Evolutionary conservation across 1,139 yeast genomes (phyloP), one percentile per base, ranked within the genome.

Genomic region (Pichia terricola): DNA sequence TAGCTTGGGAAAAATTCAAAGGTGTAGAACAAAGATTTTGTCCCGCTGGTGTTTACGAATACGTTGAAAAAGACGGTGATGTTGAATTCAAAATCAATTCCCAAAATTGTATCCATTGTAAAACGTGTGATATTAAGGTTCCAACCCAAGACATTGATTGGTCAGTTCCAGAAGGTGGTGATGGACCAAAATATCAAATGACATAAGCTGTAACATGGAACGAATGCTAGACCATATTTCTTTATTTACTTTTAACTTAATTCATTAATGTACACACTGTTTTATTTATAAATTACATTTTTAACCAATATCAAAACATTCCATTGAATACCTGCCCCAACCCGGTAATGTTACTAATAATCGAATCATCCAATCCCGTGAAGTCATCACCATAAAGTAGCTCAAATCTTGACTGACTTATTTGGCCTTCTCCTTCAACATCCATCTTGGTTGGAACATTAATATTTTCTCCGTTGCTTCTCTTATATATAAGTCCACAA

Each of bases 91-190:
- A 87, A 62, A 89, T 91, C 63, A 91, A 91, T 65, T 76, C 95
- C 26, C 98, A 91, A 64, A 91, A 91, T 65, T 91, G 98, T 68
- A 88, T 91, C 53, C 98, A 91, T 64, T 91, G 98, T 68, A 91
- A 91, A 66, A 89, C 97, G 1, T 91, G 98, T 69, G 98, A 91
- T 65, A 91, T 91, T 62, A 91, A 91, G 65, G 94, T 83, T 16
- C 98, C 98, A 8, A 72, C 87, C 0, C 96, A 89, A 65, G 96
- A 89, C 60, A 91, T 91, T 51, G 74, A 77, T 59, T 91, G 98
- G 98, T 75, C 80, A 7, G 95, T 87, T 16, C 98, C 98, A 4
- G 97, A 91, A 67, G 97, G 98, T 50, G 96, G 97, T 35, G 97
- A 83, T 60, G 98, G 98, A 8, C 98, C 98, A 48, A 91, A 89